Evolutionary conservation across 805 yeast species (phyloP).

Genomic region (Ogataea sp.): DNA sequence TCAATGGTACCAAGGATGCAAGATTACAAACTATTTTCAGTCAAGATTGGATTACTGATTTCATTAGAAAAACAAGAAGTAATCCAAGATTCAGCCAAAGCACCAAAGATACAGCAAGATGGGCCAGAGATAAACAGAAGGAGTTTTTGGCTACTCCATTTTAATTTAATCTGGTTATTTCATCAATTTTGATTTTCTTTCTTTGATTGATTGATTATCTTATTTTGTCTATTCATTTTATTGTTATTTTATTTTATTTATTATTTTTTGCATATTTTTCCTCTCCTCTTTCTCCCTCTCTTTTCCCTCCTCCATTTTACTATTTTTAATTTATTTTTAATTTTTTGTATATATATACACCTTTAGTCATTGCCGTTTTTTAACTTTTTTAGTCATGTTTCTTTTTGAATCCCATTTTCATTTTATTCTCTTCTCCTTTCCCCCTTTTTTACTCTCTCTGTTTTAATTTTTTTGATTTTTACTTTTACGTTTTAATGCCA

Average conservation of each 20-base stretch:
- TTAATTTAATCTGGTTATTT: no score
- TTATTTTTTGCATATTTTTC: not conserved
- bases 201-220: not conserved
- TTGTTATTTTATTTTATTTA: no score
- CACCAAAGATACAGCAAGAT: slow-evolving; percentile 88
- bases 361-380: no score
- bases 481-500: no score
- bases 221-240: not conserved
- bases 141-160: slow-evolving; percentile 6
- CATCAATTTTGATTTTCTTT: not conserved
- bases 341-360: no score
- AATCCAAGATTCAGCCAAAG: slow-evolving; percentile 51
- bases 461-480: not conserved
- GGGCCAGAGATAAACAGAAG: slow-evolving; percentile 90
- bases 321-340: no score
- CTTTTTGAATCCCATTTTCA: no score
- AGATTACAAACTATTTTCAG: slow-evolving; percentile 57
- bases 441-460: not conserved
- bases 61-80: slow-evolving; percentile 65
- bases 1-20: slow-evolving; percentile 75
- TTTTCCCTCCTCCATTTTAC: no score
- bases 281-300: no score
- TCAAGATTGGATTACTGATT: slow-evolving; percentile 73
- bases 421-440: not conserved
- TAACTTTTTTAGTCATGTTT: no score